These are phyloP conservation scores for Buddleja alternifolia DNA, from an alignment of 257 asterid species.

Conservation along the genomic window DNA sequence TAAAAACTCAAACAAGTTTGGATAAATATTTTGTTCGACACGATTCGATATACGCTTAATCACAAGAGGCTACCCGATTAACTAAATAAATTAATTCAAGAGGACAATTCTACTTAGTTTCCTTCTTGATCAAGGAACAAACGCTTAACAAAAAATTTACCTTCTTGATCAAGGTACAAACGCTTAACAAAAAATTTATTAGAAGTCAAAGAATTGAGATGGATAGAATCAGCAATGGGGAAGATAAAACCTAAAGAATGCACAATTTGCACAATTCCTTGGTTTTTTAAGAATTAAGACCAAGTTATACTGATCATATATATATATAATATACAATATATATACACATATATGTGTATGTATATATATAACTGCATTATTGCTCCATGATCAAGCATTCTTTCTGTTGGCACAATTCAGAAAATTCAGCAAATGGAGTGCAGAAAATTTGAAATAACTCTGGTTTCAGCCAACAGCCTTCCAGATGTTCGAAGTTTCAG, in stretches of 20 bases:
- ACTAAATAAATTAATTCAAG: background rate
- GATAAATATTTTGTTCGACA: background rate
- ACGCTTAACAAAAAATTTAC: too few species aligned
- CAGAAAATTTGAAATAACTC: too few species aligned
- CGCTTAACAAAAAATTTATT: background rate
- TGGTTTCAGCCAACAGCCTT: too few species aligned
- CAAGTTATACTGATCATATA: background rate
- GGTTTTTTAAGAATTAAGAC: background rate
- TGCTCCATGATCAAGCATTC: too few species aligned
- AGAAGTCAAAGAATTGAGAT: background rate
- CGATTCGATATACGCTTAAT: background rate
- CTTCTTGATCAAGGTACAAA: too few species aligned
- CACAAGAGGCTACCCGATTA: background rate
- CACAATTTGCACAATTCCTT: background rate
- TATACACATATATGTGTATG: too few species aligned
- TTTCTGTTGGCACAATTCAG: too few species aligned
- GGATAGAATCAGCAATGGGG: background rate
- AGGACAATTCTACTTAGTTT: background rate
- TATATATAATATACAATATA: too few species aligned
- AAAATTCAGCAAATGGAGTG: too few species aligned
- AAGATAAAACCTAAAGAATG: background rate
- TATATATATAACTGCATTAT: too few species aligned
- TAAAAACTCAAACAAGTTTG: too few species aligned
- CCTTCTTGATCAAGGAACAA: slow-evolving; percentile 1
- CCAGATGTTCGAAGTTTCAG: too few species aligned